Evolutionary conservation across 306 rosid genomes (phyloP).

Genomic region (Phaseolus lunatus): DNA sequence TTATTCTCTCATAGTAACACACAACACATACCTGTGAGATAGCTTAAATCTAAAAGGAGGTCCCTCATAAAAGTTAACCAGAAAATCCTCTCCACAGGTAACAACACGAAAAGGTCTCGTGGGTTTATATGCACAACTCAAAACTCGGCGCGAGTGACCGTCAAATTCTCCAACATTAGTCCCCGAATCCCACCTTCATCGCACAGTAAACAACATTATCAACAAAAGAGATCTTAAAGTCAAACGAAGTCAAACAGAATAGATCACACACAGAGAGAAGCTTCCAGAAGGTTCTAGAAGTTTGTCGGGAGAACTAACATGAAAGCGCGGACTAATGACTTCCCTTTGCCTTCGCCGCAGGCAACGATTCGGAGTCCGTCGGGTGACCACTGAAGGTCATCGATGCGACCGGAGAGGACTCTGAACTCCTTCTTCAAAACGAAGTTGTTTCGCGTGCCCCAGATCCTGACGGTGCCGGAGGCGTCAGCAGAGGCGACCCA

Average conservation of each 20-base stretch:
- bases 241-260: not conserved
- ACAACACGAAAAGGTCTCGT: conserved; percentile 90
- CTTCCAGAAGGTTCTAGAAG: not conserved
- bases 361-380: conserved; percentile 92
- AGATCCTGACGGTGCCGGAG: conserved; percentile 85
- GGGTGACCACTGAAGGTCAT: conserved; percentile 96
- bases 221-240: not conserved
- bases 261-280: not conserved
- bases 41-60: conserved; percentile 93
- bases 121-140: conserved; percentile 95
- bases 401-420: conserved; percentile 90
- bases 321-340: conserved; percentile 90
- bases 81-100: conserved; percentile 92
- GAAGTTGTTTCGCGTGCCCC: conserved; percentile 84
- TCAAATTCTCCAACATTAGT: conserved; percentile 97
- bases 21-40: conserved; percentile 70
- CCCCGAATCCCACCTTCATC: conserved; percentile 87
- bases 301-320: conserved; percentile 36
- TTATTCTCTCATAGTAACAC: not conserved
- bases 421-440: conserved; percentile 93
- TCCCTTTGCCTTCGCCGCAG: conserved; percentile 91
- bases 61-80: conserved; percentile 93
- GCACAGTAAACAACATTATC: not conserved
- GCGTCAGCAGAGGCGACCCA: conserved; percentile 96
- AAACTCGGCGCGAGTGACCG: conserved; percentile 89